These are phyloP conservation scores for Amniculicola lignicola DNA, from an alignment of 495 filamentous ascomycete species.

Conservation along the genomic window DNA sequence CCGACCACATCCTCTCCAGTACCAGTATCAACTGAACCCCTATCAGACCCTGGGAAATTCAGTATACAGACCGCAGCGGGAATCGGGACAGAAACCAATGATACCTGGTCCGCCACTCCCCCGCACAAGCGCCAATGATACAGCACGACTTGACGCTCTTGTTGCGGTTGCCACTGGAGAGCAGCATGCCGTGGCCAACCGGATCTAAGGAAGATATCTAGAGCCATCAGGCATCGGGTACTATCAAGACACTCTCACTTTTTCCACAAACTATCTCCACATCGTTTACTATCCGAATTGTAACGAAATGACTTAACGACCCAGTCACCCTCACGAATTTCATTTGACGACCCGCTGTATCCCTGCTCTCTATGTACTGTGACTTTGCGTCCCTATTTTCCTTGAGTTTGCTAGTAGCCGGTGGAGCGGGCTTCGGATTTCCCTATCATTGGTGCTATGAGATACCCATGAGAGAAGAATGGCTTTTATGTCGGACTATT, in stretches of 20 bases:
- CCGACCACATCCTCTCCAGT: slow-evolving; percentile 18
- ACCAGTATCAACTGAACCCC: slow-evolving; percentile 13
- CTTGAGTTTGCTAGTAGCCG: slow-evolving; percentile 4
- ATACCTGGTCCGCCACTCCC: slow-evolving; percentile 31
- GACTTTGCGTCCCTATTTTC: neutral
- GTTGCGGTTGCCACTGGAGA: slow-evolving; percentile 89
- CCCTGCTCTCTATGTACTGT: slow-evolving; percentile 8
- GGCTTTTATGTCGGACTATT: slow-evolving; percentile 18
- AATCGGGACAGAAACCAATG: slow-evolving; percentile 34
- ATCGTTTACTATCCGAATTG: too few species aligned
- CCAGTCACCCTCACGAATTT: neutral
- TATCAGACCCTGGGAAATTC: slow-evolving; percentile 17
- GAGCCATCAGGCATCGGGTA: too few species aligned
- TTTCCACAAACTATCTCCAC: too few species aligned
- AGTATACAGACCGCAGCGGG: slow-evolving; percentile 35
- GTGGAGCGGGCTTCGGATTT: slow-evolving; percentile 15
- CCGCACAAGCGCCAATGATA: slow-evolving; percentile 45
- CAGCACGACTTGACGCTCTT: slow-evolving; percentile 75
- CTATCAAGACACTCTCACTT: too few species aligned
- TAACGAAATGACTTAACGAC: neutral
- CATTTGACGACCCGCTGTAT: slow-evolving; percentile 25
- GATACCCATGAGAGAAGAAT: slow-evolving; percentile 33
- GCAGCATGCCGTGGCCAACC: slow-evolving; percentile 50
- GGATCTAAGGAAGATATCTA: too few species aligned
- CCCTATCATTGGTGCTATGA: slow-evolving; percentile 30